Conservation (phyloP, 257 asterid species). For the Plantago ovata region DNA sequence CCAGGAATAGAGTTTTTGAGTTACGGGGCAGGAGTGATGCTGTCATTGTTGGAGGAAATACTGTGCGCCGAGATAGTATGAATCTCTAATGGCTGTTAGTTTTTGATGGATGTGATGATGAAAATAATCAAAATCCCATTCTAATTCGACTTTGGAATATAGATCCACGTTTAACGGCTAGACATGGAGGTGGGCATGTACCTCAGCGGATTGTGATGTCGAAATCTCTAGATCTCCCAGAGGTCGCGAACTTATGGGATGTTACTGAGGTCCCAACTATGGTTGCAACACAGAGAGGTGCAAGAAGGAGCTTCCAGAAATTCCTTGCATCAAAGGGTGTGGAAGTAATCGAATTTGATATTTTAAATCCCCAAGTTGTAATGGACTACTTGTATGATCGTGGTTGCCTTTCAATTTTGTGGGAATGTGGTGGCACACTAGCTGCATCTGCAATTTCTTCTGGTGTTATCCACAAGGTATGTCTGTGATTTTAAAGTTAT, state of each 20-base stretch:
- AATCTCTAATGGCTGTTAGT: conserved; percentile 28
- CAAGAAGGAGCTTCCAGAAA: conserved; percentile 78
- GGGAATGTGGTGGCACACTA: conserved; percentile 98
- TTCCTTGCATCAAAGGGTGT: conserved; percentile 92
- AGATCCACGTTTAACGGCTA: conserved; percentile 96
- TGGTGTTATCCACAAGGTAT: conserved; percentile 88
- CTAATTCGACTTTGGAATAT: conserved; percentile 30
- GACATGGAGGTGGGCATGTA: conserved; percentile 92
- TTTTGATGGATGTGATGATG: conserved; percentile 19
- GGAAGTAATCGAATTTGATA: conserved; percentile 92
- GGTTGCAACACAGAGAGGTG: conserved; percentile 97
- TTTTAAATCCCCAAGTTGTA: conserved; percentile 77
- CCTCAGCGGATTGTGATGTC: conserved; percentile 95
- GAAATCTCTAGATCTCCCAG: conserved; percentile 88
- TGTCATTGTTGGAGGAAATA: conserved; percentile 96
- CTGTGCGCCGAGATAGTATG: conserved; percentile 97
- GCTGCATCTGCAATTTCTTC: conserved; percentile 96
- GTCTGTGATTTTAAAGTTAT: neutral
- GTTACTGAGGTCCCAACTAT: conserved; percentile 75
- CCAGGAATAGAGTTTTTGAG: conserved; percentile 82
- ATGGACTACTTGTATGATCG: conserved; percentile 84
- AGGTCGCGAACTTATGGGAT: conserved; percentile 86
- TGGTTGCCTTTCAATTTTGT: conserved; percentile 86
- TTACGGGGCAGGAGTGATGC: conserved; percentile 97
- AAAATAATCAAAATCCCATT: conserved; percentile 17